A percentile compares a stretch with the other conserved stretches of the same genome.
These are phyloP conservation scores for Paramyrothecium sp. DNA, from an alignment of 2,329 filamentous ascomycete genomes.

Conservation along the genomic window DNA sequence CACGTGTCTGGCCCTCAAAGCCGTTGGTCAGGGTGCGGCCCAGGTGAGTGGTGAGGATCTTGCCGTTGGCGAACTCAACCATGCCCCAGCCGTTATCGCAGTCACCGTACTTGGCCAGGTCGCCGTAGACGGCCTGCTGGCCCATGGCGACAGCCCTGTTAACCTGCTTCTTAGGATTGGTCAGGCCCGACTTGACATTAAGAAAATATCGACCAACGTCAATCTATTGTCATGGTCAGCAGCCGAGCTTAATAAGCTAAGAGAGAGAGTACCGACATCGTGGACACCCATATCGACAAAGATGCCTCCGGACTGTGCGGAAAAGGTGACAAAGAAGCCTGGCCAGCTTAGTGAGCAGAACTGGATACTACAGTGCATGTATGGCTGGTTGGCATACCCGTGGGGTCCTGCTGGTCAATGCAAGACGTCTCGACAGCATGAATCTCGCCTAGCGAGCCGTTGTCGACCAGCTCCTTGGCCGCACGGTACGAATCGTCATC, in stretches of 20 bases:
- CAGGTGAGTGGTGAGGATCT: constrained; percentile 28
- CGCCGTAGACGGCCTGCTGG: constrained; percentile 26
- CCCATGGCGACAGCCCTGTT: constrained; percentile 26
- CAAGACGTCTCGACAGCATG: constrained; percentile 19
- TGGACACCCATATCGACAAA: constrained; percentile 30
- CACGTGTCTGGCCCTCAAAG: constrained; percentile 29
- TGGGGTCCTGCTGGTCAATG: constrained; percentile 16
- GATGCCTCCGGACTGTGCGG: constrained; percentile 28
- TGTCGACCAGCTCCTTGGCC: constrained; percentile 13
- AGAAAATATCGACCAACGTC: constrained; percentile 22
- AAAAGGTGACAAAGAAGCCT: constrained; percentile 29
- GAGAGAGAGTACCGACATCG: constrained; percentile 12
- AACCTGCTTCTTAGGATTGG: constrained; percentile 27
- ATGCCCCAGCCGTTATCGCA: constrained; percentile 31
- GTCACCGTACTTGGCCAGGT: constrained; percentile 23
- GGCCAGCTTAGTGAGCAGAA: not conserved
- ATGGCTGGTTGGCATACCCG: constrained; percentile 6
- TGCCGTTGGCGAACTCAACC: constrained; percentile 34
- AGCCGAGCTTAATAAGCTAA: not conserved
- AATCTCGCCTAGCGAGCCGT: constrained; percentile 16
- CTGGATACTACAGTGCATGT: too few relatives aligned
- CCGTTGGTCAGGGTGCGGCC: constrained; percentile 33
- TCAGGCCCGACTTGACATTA: constrained; percentile 18
- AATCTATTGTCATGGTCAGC: constrained; percentile 10
- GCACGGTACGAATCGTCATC: constrained; percentile 15